Conservation (phyloP, 129 eudicot genomes). For the Chrysanthemum seticuspe region DNA sequence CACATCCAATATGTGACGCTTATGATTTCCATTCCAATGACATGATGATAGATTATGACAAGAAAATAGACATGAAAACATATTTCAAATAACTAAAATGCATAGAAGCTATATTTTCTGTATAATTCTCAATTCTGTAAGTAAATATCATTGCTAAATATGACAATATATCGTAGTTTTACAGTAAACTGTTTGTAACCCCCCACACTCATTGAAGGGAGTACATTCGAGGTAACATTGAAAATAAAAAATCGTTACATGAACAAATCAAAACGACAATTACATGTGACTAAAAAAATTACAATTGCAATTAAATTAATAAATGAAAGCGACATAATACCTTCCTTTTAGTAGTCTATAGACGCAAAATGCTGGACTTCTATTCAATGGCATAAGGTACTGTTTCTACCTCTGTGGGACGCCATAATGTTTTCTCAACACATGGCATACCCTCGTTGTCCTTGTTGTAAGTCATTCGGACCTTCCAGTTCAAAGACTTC, state of each 20-base stretch:
- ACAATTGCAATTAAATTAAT: constrained; percentile 26
- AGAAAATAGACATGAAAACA: too few species aligned
- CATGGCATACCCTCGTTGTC: constrained; percentile 55
- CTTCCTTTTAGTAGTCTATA: neutral
- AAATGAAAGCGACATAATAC: constrained; percentile 13
- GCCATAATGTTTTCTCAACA: constrained; percentile 56
- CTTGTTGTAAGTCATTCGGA: constrained; percentile 38
- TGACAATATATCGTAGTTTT: too few species aligned
- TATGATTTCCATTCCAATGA: too few species aligned
- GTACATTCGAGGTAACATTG: constrained; percentile 5
- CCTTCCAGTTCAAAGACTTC: constrained; percentile 60
- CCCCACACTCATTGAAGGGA: constrained; percentile 14
- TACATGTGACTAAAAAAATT: constrained; percentile 22
- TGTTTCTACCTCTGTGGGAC: constrained; percentile 55
- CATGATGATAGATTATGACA: too few species aligned
- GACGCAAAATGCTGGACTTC: neutral
- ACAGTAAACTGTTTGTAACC: too few species aligned
- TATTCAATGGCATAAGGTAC: constrained; percentile 50
- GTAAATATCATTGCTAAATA: too few species aligned
- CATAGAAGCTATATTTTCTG: too few species aligned
- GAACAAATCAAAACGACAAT: constrained; percentile 29
- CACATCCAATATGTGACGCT: too few species aligned
- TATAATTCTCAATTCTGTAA: too few species aligned
- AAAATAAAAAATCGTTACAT: constrained; percentile 29
- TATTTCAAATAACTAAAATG: too few species aligned